A percentile compares a stretch with the other conserved stretches of the same genome.
Evolutionary conservation across 768 basidiomycete genomes (phyloP).

Genomic region (Suillus alpinus): DNA sequence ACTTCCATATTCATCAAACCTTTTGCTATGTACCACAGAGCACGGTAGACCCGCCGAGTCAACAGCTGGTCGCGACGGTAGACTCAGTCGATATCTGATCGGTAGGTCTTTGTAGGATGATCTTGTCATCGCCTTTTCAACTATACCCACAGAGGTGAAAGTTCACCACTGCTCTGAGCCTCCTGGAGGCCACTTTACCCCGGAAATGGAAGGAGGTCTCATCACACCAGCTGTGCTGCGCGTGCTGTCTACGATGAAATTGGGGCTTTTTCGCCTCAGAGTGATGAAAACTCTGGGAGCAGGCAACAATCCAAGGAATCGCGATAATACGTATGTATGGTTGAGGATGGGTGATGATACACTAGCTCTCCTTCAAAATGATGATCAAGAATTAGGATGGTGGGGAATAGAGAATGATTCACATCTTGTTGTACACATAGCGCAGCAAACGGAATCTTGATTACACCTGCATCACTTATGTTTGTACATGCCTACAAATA

Average conservation of each 20-base stretch:
- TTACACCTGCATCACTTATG: neutral
- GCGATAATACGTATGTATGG: slow-evolving; percentile 47
- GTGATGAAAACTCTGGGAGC: slow-evolving; percentile 47
- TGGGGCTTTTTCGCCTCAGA: slow-evolving; percentile 64
- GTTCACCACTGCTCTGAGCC: slow-evolving; percentile 21
- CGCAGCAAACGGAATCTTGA: slow-evolving; percentile 10
- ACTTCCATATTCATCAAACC: slow-evolving; percentile 4
- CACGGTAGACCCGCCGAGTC: slow-evolving; percentile 51
- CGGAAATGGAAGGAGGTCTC: slow-evolving; percentile 12
- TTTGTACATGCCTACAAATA: slow-evolving; percentile 7
- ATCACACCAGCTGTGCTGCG: slow-evolving; percentile 36
- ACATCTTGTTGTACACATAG: slow-evolving; percentile 29
- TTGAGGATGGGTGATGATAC: slow-evolving; percentile 49
- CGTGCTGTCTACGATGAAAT: slow-evolving; percentile 66
- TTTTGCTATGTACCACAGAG: slow-evolving; percentile 36
- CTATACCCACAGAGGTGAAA: slow-evolving; percentile 26
- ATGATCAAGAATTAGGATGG: slow-evolving; percentile 61
- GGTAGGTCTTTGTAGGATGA: slow-evolving; percentile 36
- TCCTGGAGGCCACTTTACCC: slow-evolving; percentile 20
- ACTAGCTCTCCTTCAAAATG: slow-evolving; percentile 47
- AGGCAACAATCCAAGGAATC: slow-evolving; percentile 29
- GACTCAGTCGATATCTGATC: slow-evolving; percentile 59
- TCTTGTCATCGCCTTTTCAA: slow-evolving; percentile 1
- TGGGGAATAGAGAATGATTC: slow-evolving; percentile 63
- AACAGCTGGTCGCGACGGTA: slow-evolving; percentile 38